Conservation (phyloP, 805 yeast species). For the Saccharomycopsis sp. region DNA sequence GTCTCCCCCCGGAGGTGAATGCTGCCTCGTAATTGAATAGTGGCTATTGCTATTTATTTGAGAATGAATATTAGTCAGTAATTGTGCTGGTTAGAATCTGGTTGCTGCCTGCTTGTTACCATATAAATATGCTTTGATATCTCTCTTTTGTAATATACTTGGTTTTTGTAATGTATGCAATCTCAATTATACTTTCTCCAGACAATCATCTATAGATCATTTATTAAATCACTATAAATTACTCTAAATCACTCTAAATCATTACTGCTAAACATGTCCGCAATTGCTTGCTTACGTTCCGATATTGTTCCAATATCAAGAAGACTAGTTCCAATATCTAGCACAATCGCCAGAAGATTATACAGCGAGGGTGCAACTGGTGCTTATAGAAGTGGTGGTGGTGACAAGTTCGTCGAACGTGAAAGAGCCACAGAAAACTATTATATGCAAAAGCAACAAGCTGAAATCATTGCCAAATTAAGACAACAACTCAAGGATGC, state of each 20-base stretch:
- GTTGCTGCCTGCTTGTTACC: too few species aligned
- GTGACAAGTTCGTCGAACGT: conserved; percentile 39
- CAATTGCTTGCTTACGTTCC: conserved; percentile 32
- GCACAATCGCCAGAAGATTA: not conserved
- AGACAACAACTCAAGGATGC: conserved; percentile 73
- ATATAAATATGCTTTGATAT: too few species aligned
- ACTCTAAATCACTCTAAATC: too few species aligned
- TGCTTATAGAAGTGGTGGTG: conserved; percentile 1
- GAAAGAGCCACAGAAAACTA: conserved; percentile 89
- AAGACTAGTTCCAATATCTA: not conserved
- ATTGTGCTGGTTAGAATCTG: too few species aligned
- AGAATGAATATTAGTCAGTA: not conserved
- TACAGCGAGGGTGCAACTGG: not conserved
- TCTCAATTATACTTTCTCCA: too few species aligned
- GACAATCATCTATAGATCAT: not conserved
- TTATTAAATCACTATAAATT: too few species aligned
- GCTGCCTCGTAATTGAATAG: not conserved
- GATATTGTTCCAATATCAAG: conserved; percentile 4
- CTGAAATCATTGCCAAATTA: conserved; percentile 73
- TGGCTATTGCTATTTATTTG: not conserved
- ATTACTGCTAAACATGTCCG: too few species aligned
- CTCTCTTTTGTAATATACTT: too few species aligned
- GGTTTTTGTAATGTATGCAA: not conserved
- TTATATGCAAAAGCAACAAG: conserved; percentile 83
- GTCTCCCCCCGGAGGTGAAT: too few species aligned